These are phyloP conservation scores for Fistulinella prunicolor DNA, from an alignment of 768 basidiomycete species.

Conservation along the genomic window DNA sequence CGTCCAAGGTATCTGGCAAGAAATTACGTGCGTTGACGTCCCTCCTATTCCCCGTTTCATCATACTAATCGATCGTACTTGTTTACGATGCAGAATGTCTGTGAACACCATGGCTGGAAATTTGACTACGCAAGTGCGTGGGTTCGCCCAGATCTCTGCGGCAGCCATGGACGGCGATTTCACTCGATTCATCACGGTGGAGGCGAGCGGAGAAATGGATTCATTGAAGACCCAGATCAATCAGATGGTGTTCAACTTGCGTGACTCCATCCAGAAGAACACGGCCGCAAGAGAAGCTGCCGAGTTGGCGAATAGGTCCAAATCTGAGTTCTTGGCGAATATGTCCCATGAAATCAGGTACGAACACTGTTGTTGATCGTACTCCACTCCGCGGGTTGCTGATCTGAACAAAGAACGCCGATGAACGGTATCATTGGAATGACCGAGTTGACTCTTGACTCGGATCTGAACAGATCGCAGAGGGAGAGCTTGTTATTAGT, in stretches of 20 bases:
- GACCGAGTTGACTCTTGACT: slow-evolving; percentile 97
- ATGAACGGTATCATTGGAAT: slow-evolving; percentile 99
- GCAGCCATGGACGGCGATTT: slow-evolving; percentile 99
- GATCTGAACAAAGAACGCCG: slow-evolving; percentile 66
- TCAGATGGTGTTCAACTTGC: slow-evolving; percentile 97
- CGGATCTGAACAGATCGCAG: slow-evolving; percentile 91
- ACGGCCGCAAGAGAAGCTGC: slow-evolving; percentile 96
- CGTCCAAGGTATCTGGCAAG: slow-evolving; percentile 97
- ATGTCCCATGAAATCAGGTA: slow-evolving; percentile 97
- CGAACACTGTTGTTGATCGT: slow-evolving; percentile 24
- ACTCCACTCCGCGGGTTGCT: slow-evolving; percentile 3
- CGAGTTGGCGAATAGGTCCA: slow-evolving; percentile 94
- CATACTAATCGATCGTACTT: not conserved
- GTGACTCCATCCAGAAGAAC: slow-evolving; percentile 98
- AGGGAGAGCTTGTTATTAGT: slow-evolving; percentile 94
- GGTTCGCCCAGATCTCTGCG: slow-evolving; percentile 97
- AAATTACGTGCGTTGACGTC: slow-evolving; percentile 76
- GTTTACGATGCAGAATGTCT: slow-evolving; percentile 57
- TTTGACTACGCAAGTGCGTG: slow-evolving; percentile 96
- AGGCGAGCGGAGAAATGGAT: slow-evolving; percentile 98
- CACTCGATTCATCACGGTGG: slow-evolving; percentile 98
- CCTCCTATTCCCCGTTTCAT: not conserved
- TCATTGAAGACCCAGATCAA: slow-evolving; percentile 98
- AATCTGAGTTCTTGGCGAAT: slow-evolving; percentile 98
- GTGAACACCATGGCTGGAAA: slow-evolving; percentile 98